Evolutionary conservation across 805 yeast species (phyloP).

Genomic region (Ogataea salicorniae): DNA sequence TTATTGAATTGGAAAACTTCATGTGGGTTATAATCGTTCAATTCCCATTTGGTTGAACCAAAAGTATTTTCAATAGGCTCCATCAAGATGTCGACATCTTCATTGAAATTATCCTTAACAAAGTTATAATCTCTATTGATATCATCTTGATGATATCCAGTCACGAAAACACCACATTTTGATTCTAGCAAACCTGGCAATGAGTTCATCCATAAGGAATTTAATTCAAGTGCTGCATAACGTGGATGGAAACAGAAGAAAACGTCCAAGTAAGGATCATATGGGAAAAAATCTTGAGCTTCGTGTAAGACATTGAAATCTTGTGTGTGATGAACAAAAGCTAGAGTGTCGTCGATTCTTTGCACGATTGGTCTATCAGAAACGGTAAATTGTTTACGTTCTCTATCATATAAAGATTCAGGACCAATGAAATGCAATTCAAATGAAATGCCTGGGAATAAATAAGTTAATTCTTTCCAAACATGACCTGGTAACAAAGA

Average conservation of each 20-base stretch:
- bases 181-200: conserved; percentile 85
- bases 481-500: conserved; percentile 90
- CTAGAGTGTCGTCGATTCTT: conserved; percentile 67
- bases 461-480: conserved; percentile 87
- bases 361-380: conserved; percentile 62
- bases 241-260: conserved; percentile 97
- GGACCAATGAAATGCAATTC: conserved; percentile 95
- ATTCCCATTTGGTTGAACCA: conserved; percentile 89
- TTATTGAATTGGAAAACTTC: conserved; percentile 92
- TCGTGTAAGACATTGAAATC: conserved; percentile 89
- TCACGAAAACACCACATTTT: conserved; percentile 86
- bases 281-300: conserved; percentile 93
- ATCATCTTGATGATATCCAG: conserved; percentile 83
- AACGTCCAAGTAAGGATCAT: conserved; percentile 91
- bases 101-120: conserved; percentile 57
- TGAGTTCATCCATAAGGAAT: conserved; percentile 78
- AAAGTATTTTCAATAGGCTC: conserved; percentile 68
- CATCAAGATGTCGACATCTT: conserved; percentile 78
- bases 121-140: conserved; percentile 64
- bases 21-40: conserved; percentile 87
- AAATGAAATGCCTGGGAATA: conserved; percentile 77
- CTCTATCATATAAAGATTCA: conserved; percentile 75
- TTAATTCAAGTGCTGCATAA: conserved; percentile 72
- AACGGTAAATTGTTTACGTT: conserved; percentile 54
- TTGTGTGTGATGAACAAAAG: conserved; percentile 79